Base-by-base conservation (phyloP, 805 yeast genomes). In the Vanderwaltozyma verrucispora region DNA sequence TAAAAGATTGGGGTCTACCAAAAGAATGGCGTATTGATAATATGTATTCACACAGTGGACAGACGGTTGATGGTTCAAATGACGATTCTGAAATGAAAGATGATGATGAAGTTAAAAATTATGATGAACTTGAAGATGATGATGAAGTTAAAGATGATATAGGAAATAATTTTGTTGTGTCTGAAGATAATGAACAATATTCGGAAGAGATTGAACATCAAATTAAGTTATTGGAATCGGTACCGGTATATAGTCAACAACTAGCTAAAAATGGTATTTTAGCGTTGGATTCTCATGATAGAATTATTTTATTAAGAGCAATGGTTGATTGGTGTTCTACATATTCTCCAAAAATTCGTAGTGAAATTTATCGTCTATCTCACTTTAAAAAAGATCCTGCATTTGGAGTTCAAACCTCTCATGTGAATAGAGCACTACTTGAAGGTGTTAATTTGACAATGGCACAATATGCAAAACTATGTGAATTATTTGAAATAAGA, bases 1-100 rank as follows among this genome's bases (percentile, higher is more conserved):
- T 48, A 2, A 32, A 40, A 17, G 46, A 44, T 26, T 56, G 58
- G 56, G 62, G 62, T 8, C 48, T 49, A 23, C 59, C 60, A 13
- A 48, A 35, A 30, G 58, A 55, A 42, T 56, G 62, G 62, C 19
- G 40, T 14, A 15, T 20, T 24, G n/a, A 24, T 13, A n/a, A 13
- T 11, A 21, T n/a, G n/a, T n/a, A n/a, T n/a, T n/a, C n/a, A n/a
- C n/a, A n/a, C n/a, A n/a, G n/a, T n/a, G n/a, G n/a, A n/a, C n/a
- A n/a, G n/a, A n/a, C n/a, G n/a, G n/a, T 9, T 9, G n/a, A 30
- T 30, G 26, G 8, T 21, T 12, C 17, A 6, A 30, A 10, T 17
- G 7, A 9, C 13, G 13, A 30, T 18, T 28, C 19, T 9, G 6
- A 13, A 3, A n/a, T n/a, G n/a, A 31, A 27, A n/a, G 12, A 24